Percentiles rank a stretch among this genome's conserved stretches.
Evolutionary conservation across 768 basidiomycete genomes (phyloP).

Genomic region (Termitomyces sp.): DNA sequence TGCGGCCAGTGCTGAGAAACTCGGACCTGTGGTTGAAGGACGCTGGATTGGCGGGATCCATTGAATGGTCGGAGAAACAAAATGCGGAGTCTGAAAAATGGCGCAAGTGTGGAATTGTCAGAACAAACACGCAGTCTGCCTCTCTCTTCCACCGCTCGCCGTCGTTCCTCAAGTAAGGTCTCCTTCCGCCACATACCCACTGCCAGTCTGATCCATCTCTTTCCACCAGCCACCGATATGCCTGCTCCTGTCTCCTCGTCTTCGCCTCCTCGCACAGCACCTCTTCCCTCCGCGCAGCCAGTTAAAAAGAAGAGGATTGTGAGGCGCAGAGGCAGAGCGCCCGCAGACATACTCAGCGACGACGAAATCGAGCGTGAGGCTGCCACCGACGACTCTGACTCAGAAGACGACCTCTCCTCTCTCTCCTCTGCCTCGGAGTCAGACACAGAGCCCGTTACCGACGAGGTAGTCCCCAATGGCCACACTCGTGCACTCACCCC

Average conservation of each 20-base stretch:
- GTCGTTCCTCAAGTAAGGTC: conserved; percentile 29
- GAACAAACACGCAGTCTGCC: conserved; percentile 15
- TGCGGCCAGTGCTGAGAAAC: conserved; percentile 49
- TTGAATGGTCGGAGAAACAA: conserved; percentile 18
- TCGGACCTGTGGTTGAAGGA: conserved; percentile 51
- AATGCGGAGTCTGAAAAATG: conserved; percentile 18
- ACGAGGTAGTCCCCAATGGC: conserved; percentile 47
- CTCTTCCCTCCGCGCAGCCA: conserved; percentile 25
- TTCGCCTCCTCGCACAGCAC: conserved; percentile 24
- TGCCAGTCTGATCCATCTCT: conserved; percentile 15
- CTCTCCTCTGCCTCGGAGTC: conserved; percentile 59
- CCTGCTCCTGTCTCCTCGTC: conserved; percentile 34
- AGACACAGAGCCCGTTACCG: conserved; percentile 64
- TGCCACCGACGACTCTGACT: conserved; percentile 70
- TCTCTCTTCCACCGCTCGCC: not conserved
- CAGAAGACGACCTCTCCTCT: conserved; percentile 56
- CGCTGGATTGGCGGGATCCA: conserved; percentile 32
- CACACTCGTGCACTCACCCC: conserved; percentile 58
- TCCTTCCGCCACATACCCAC: conserved; percentile 10
- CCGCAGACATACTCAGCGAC: conserved; percentile 59
- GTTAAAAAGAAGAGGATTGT: conserved; percentile 40
- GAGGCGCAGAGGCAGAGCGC: conserved; percentile 60
- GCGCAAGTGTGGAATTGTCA: conserved; percentile 10
- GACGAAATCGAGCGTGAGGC: conserved; percentile 73
- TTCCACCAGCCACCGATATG: conserved; percentile 32